Conservation (phyloP, 768 basidiomycete genomes). For the Serendipita indica region DNA sequence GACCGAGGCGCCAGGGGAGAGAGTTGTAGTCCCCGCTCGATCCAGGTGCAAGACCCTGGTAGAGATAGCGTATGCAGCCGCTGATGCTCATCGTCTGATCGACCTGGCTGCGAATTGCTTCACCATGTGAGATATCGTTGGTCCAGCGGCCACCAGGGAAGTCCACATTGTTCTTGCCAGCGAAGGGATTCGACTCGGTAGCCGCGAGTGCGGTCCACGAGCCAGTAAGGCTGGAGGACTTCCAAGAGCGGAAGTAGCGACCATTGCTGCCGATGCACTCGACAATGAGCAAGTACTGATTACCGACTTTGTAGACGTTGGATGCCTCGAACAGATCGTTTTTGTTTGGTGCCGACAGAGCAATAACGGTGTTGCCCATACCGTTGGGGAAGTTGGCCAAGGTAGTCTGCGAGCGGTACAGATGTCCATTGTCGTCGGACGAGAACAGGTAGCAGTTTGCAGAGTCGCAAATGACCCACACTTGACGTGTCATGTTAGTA, state of each 20-base stretch:
- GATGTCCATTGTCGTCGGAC: slow-evolving; percentile 16
- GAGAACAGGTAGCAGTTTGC: slow-evolving; percentile 19
- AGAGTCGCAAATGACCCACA: not conserved
- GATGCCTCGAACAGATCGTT: not conserved
- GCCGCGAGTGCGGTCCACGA: slow-evolving; percentile 13
- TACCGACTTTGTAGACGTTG: not conserved
- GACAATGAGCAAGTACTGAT: not conserved
- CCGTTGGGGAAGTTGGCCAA: slow-evolving; percentile 14
- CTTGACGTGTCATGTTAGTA: no score
- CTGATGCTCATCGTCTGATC: not conserved
- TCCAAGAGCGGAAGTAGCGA: not conserved
- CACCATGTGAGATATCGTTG: slow-evolving; percentile 4
- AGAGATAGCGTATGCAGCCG: slow-evolving; percentile 8
- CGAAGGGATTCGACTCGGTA: slow-evolving; percentile 2
- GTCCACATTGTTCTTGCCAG: slow-evolving; percentile 8
- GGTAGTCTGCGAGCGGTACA: slow-evolving; percentile 15
- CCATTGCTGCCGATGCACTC: not conserved
- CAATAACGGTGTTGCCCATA: not conserved
- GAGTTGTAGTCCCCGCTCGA: not conserved
- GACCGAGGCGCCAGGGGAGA: no score
- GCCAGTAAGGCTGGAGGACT: slow-evolving; percentile 13
- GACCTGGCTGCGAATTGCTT: not conserved
- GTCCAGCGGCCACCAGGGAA: slow-evolving; percentile 12
- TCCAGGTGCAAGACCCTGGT: not conserved
- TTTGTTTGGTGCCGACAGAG: not conserved